Percentiles rank a stretch among this genome's conserved stretches.
phyloP scores from a whole-genome alignment of 495 filamentous ascomycete species.

The Apiosordaria backusii region DNA sequence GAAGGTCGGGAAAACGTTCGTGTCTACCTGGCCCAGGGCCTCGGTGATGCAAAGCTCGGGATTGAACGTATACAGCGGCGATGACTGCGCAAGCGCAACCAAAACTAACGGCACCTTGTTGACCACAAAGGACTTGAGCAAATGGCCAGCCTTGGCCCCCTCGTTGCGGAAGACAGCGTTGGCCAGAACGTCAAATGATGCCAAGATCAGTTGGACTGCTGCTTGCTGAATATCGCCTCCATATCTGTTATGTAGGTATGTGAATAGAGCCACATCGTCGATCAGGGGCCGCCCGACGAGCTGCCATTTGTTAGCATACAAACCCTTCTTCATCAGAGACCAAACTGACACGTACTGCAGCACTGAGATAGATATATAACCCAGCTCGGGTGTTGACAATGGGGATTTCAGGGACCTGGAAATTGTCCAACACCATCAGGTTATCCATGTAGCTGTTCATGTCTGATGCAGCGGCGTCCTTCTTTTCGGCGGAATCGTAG shows the following conservation, averaged over 20 bases:
- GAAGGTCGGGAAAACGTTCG: constrained; percentile 74
- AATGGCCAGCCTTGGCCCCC: constrained; percentile 62
- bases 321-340: not conserved
- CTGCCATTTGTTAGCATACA: constrained; percentile 48
- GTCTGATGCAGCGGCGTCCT: constrained; percentile 42
- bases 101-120: constrained; percentile 89
- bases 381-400: constrained; percentile 78
- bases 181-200: constrained; percentile 83
- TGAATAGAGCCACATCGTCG: constrained; percentile 74
- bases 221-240: constrained; percentile 70
- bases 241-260: constrained; percentile 78
- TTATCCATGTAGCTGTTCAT: constrained; percentile 53
- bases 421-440: constrained; percentile 51
- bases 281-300: constrained; percentile 77
- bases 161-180: constrained; percentile 82
- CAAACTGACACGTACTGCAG: constrained; percentile 56
- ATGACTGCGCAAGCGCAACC: constrained; percentile 52
- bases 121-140: constrained; percentile 87
- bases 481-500: constrained; percentile 44
- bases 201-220: constrained; percentile 75
- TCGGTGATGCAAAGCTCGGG: constrained; percentile 76
- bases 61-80: constrained; percentile 58
- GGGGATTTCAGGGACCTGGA: constrained; percentile 61
- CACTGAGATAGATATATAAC: constrained; percentile 87
- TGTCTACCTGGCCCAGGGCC: constrained; percentile 71